Conservation (phyloP, 2,329 filamentous ascomycete genomes). For the Setomelanomma holmii region DNA sequence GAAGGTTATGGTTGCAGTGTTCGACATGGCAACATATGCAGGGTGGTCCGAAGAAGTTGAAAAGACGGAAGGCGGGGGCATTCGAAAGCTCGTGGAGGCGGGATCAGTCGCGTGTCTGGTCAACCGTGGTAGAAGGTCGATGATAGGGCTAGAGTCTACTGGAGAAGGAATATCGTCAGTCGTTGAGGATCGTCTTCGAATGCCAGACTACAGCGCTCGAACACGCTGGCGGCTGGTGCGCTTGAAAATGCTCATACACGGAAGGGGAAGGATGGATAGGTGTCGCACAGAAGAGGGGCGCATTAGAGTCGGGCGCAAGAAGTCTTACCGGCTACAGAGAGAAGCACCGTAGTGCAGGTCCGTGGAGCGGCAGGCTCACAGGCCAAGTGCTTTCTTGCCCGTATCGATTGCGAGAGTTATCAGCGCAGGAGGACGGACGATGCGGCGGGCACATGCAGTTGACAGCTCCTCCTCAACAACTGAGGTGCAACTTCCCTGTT, state of each 20-base stretch:
- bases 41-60: constrained; percentile 1
- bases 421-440: constrained; percentile 1
- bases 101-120: constrained; percentile 24
- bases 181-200: constrained; percentile 25
- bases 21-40: constrained; percentile 25
- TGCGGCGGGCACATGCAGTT: constrained; percentile 10
- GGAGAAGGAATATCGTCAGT: constrained; percentile 36
- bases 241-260: constrained; percentile 26
- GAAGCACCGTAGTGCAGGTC: neutral
- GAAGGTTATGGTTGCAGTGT: constrained; percentile 65
- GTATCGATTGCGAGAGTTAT: neutral
- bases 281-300: constrained; percentile 21
- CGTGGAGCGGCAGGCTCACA: constrained; percentile 10
- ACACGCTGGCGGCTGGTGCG: constrained; percentile 22
- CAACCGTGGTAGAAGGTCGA: constrained; percentile 11
- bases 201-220: constrained; percentile 19
- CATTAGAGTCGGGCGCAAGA: constrained; percentile 10
- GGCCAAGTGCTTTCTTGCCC: constrained; percentile 6
- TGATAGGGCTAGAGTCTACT: constrained; percentile 18
- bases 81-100: neutral
- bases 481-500: constrained; percentile 18
- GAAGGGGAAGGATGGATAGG: constrained; percentile 18
- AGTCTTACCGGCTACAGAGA: constrained; percentile 9
- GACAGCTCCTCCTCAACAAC: constrained; percentile 11
- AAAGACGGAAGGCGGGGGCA: constrained; percentile 2